Percentiles rank a stretch among this genome's conserved stretches.
Evolutionary conservation across 2,329 filamentous ascomycete genomes (phyloP).

Genomic region (Coleophoma crateriformis): DNA sequence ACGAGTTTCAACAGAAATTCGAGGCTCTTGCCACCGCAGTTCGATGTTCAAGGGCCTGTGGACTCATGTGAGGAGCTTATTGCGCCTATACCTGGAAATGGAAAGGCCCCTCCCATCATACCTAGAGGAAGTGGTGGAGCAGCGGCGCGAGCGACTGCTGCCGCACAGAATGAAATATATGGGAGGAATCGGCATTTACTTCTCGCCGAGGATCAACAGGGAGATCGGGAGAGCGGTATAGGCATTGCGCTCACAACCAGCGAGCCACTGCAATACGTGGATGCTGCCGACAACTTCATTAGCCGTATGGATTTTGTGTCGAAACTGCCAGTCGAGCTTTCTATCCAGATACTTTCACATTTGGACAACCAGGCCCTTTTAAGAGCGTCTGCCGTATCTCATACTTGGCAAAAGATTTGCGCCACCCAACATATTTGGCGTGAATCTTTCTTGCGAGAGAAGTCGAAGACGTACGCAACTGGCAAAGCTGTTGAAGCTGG

Average conservation of each 20-base stretch:
- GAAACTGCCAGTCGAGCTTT: slow-evolving; percentile 49
- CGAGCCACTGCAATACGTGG: slow-evolving; percentile 25
- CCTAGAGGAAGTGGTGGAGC: slow-evolving; percentile 54
- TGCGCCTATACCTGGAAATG: slow-evolving; percentile 27
- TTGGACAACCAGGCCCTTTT: slow-evolving; percentile 48
- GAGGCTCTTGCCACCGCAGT: slow-evolving; percentile 9
- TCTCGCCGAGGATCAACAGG: slow-evolving; percentile 27
- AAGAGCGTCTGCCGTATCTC: slow-evolving; percentile 44
- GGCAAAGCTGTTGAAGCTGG: slow-evolving; percentile 46
- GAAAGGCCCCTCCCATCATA: slow-evolving; percentile 53
- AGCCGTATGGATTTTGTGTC: slow-evolving; percentile 53
- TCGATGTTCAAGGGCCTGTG: slow-evolving; percentile 9
- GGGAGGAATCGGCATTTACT: slow-evolving; percentile 35
- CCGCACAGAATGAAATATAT: slow-evolving; percentile 49
- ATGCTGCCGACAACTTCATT: slow-evolving; percentile 34
- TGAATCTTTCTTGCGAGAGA: slow-evolving; percentile 57
- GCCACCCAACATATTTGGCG: slow-evolving; percentile 57
- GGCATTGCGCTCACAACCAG: slow-evolving; percentile 45
- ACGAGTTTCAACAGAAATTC: slow-evolving; percentile 25
- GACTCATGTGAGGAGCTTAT: slow-evolving; percentile 15
- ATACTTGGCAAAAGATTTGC: slow-evolving; percentile 40
- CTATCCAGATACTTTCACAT: slow-evolving; percentile 51
- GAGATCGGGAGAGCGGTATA: slow-evolving; percentile 59
- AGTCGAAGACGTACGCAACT: slow-evolving; percentile 54
- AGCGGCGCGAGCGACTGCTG: slow-evolving; percentile 52